A percentile compares a stretch with the other conserved stretches of the same genome.
phyloP scores from a whole-genome alignment of 805 yeast genomes.

The Candida sonorensis region DNA sequence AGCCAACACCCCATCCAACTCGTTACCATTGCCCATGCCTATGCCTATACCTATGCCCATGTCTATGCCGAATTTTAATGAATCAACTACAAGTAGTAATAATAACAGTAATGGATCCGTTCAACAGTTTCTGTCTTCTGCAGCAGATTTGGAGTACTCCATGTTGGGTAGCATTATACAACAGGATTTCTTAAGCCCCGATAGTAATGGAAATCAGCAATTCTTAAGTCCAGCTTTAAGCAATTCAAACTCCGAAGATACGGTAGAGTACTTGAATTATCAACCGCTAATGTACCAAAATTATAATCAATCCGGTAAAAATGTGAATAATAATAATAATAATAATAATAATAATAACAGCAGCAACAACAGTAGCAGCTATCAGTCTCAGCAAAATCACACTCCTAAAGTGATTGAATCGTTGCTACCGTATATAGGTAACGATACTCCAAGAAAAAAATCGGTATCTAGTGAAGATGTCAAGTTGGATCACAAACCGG shows the following conservation, averaged over 20 bases:
- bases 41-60: neutral
- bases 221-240: constrained; percentile 31
- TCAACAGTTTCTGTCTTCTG: constrained; percentile 50
- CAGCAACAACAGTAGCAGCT: constrained; percentile 1
- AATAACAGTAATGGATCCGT: no score
- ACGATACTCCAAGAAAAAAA: neutral
- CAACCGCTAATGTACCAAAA: constrained; percentile 19
- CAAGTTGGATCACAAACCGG: no score
- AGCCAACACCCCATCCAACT: neutral
- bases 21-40: neutral
- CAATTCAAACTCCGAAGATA: constrained; percentile 25
- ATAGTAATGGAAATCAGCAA: constrained; percentile 3
- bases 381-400: neutral
- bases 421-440: neutral
- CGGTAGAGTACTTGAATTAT: constrained; percentile 17
- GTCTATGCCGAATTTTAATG: no score
- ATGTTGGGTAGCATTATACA: constrained; percentile 60
- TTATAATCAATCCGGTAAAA: no score
- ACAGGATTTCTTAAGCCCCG: constrained; percentile 31
- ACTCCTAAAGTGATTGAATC: neutral
- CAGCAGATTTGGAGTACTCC: constrained; percentile 69
- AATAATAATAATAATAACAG: no score
- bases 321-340: no score
- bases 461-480: no score
- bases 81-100: no score